Percentiles rank a stretch among this genome's conserved stretches.
Evolutionary conservation across 495 filamentous ascomycete species (phyloP).

Genomic region (Tuber calosporum): DNA sequence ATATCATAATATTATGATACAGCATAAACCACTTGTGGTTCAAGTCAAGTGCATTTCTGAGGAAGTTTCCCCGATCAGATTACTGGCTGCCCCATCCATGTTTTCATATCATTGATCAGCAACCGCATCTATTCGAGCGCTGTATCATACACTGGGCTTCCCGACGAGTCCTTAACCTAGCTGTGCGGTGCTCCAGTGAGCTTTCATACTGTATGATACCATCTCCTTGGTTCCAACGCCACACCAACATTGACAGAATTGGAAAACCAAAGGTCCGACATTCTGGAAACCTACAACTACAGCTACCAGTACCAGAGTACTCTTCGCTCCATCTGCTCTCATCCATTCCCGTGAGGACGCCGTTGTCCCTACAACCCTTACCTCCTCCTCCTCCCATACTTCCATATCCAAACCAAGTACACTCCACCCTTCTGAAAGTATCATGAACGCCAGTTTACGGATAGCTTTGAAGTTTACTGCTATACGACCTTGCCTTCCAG

Average conservation of each 20-base stretch:
- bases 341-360: background rate
- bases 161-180: background rate
- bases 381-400: background rate
- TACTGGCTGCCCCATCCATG: background rate
- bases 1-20: too few relatives aligned
- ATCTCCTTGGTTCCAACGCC: background rate
- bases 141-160: background rate
- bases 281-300: background rate
- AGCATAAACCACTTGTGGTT: background rate
- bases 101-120: background rate
- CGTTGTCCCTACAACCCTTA: background rate
- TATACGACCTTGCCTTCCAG: background rate
- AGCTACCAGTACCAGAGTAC: background rate
- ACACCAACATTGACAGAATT: background rate
- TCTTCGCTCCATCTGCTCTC: background rate
- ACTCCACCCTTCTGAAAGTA: too few relatives aligned
- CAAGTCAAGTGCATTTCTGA: background rate
- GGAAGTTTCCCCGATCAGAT: background rate
- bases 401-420: background rate
- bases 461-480: background rate
- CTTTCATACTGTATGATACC: too few relatives aligned
- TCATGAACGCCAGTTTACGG: background rate
- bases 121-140: background rate
- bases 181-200: background rate
- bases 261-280: background rate